Conservation (phyloP, 192 early-diverging fungal genomes). For the Coemansia sp. region DNA sequence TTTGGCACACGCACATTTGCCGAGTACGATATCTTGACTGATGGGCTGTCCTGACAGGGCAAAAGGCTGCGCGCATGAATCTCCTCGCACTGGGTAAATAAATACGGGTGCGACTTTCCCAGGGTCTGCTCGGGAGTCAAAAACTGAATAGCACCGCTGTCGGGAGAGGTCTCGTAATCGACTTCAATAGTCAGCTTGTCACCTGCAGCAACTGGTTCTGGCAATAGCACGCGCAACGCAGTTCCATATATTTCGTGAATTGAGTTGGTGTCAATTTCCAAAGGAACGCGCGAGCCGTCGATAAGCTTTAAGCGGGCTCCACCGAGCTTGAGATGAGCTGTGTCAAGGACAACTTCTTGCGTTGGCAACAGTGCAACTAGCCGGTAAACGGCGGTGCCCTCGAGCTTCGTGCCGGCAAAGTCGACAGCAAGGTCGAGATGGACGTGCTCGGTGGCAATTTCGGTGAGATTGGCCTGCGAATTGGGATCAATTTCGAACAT, state of each 20-base stretch:
- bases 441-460: constrained; percentile 71
- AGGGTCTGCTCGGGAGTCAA: constrained; percentile 89
- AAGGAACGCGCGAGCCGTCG: constrained; percentile 7
- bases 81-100: constrained; percentile 96
- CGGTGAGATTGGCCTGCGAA: constrained; percentile 76
- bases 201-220: constrained; percentile 40
- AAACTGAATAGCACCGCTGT: constrained; percentile 91
- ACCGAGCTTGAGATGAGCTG: constrained; percentile 46
- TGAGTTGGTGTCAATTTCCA: constrained; percentile 37
- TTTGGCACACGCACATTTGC: constrained; percentile 76
- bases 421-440: constrained; percentile 75
- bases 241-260: constrained; percentile 70
- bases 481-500: constrained; percentile 71
- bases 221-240: constrained; percentile 66
- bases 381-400: constrained; percentile 65
- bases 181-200: constrained; percentile 62
- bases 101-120: constrained; percentile 89
- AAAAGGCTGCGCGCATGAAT: constrained; percentile 92
- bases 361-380: constrained; percentile 58
- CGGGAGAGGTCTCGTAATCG: constrained; percentile 73
- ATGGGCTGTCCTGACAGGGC: constrained; percentile 88
- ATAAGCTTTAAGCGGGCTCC: constrained; percentile 11
- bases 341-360: constrained; percentile 69
- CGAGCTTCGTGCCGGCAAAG: constrained; percentile 69
- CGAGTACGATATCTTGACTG: constrained; percentile 86